Base-by-base conservation (phyloP, 1,139 yeast genomes). In the Saccharomyces hybrid region DNA sequence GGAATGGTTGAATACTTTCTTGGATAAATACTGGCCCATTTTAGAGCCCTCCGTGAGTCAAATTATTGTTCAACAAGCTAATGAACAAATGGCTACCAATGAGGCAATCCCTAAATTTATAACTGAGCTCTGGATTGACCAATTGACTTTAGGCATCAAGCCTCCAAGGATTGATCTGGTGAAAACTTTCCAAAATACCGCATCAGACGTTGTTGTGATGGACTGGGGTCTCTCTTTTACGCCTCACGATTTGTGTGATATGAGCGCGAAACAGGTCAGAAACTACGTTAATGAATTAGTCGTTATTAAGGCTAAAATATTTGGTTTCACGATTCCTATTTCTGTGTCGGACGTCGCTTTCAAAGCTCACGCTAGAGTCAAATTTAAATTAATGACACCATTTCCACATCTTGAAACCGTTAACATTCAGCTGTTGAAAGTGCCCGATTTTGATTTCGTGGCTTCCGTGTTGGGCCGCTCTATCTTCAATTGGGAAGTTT, bases 381-480 rank as follows among this genome's bases (percentile, higher is more conserved):
- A 96, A 66, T 71, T 93, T 68, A 86, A 91, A 76, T 83, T 93
- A 84, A 91, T 88, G 85, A 70, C 88, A 2, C 78, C 88, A 4
- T 89, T 87, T 71, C 99, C 99, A 3, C 98, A 93, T 71, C 76
- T 93, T 59, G 95, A 91, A 70, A 89, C 96, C 1, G 82, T 90
- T 16, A 91, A 87, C 66, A 82, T 91, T 29, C 83, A 95, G 14
- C 75, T 93, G 63, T 74, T 89, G 71, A 90, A 88, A 58, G 84
- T 95, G 32, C 96, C 98, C 14, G 78, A 82, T 60, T 81, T 90
- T 70, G 98, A 91, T 70, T 91, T 89, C 70, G 80, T 82, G 55
- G 77, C 88, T 51, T 85, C 80, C 62, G 58, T 81, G 16, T 74
- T 87, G 55, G 95, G 96, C 58, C 91, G 90, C 62, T 75, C 86